Evolutionary conservation across 2,329 filamentous ascomycete genomes (phyloP), one percentile per base, ranked within the genome.

Genomic region (Verticillium klebahnii): DNA sequence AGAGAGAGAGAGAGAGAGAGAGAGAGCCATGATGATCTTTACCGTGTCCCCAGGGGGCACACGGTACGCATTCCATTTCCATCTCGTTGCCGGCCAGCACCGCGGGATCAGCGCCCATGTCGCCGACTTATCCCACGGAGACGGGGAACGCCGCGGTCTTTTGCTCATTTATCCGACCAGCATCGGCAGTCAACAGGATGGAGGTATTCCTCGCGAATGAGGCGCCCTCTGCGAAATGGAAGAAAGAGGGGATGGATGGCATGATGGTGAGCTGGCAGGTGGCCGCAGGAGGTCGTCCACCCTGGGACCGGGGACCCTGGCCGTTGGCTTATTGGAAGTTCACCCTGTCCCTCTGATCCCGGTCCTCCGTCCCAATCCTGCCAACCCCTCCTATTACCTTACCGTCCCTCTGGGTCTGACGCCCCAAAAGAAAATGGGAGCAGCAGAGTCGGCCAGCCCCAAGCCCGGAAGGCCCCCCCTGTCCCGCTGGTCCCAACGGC

Each of bases 401-500:
- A 52, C 45, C 45, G 23, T 52, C 12, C 45, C 45, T 52, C 19
- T 52, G 45, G 45, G 45, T 52, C 45, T 23, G 11, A 23, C 19
- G 45, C 45, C 19, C 45, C 19, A 6, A 23, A 45, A 17, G n/a
- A 7, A 45, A 8, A 19, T 17, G 29, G 17, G 17, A 45, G n/a
- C 5, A 17, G 2, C 7, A 36, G 39, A 45, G 39, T 19, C n/a
- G 7, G 39, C 39, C 39, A 19, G 45, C 19, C 45, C 45, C 45
- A 23, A 23, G 8, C 19, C 45, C 19, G 39, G 39, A 19, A 9
- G 6, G 17, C 3, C 45, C 45, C 45, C 40, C 45, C 19, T 52
- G 45, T 52, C 45, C 45, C 45, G 45, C 45, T 52, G 17, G 45
- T 55, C 50, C 54, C 45, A 57, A 59, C 34, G 25, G 59, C 61